Evolutionary conservation across 495 filamentous ascomycete species (phyloP).

Genomic region (Penicillium ochrochloron): DNA sequence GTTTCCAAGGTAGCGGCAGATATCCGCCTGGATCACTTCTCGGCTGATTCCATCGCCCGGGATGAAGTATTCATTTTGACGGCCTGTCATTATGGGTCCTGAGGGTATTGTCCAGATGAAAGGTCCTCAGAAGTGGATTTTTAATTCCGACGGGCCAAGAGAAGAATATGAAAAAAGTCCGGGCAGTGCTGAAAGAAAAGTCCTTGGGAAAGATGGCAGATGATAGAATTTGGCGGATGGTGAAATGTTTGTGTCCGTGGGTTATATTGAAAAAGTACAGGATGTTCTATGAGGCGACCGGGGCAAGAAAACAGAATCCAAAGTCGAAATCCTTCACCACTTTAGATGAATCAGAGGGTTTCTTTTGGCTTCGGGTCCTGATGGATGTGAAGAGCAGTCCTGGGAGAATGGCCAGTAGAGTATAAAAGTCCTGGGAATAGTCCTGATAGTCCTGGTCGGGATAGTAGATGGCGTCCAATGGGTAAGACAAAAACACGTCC

Average conservation of each 20-base stretch:
- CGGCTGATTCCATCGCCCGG: slow-evolving; percentile 88
- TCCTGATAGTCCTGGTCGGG: slow-evolving; percentile 26
- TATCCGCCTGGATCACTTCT: slow-evolving; percentile 93
- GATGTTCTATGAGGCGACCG: slow-evolving; percentile 33
- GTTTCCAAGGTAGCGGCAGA: slow-evolving; percentile 90
- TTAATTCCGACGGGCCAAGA: slow-evolving; percentile 39
- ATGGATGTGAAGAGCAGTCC: slow-evolving; percentile 26
- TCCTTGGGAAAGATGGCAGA: slow-evolving; percentile 17
- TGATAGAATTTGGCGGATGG: slow-evolving; percentile 13
- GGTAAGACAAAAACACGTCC: slow-evolving; percentile 23
- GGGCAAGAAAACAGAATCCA: slow-evolving; percentile 19
- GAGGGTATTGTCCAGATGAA: slow-evolving; percentile 30
- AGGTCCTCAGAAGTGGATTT: slow-evolving; percentile 28
- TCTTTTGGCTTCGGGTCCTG: slow-evolving; percentile 20
- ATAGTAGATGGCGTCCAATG: slow-evolving; percentile 24
- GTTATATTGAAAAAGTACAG: slow-evolving; percentile 35
- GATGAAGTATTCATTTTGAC: slow-evolving; percentile 85
- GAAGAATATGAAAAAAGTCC: slow-evolving; percentile 24
- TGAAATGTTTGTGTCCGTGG: slow-evolving; percentile 21
- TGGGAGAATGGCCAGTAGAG: slow-evolving; percentile 28
- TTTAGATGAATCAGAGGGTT: slow-evolving; percentile 20
- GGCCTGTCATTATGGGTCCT: slow-evolving; percentile 50
- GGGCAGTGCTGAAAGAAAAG: slow-evolving; percentile 20
- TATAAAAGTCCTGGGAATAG: slow-evolving; percentile 3
- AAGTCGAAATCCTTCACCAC: slow-evolving; percentile 28